phyloP scores from a whole-genome alignment of 139 green algal genomes.

The Gonium pectorale region DNA sequence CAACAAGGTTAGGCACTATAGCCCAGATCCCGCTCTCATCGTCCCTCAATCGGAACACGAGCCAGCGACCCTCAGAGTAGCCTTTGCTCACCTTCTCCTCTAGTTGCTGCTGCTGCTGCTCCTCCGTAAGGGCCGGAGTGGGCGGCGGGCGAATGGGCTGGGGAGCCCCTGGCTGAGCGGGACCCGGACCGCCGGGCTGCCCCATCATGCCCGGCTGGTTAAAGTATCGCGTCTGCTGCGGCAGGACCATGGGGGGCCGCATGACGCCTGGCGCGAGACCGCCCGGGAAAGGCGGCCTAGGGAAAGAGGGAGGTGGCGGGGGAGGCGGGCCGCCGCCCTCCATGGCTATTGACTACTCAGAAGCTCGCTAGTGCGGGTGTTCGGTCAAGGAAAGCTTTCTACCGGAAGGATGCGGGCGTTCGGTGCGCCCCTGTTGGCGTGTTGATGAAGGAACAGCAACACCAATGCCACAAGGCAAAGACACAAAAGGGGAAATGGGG shows the following conservation, averaged over 20 bases:
- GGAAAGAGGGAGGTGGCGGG: slow-evolving; percentile 19
- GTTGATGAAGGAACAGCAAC: too few species aligned
- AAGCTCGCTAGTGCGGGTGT: too few species aligned
- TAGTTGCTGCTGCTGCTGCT: slow-evolving; percentile 47
- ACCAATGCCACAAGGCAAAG: too few species aligned
- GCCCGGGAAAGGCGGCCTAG: not conserved
- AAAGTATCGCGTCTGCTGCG: slow-evolving; percentile 33
- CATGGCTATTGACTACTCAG: too few species aligned
- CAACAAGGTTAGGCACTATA: too few species aligned
- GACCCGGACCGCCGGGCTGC: not conserved
- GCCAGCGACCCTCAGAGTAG: too few species aligned
- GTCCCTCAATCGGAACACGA: too few species aligned
- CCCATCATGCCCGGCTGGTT: slow-evolving; percentile 26
- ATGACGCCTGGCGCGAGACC: not conserved
- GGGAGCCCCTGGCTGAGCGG: not conserved
- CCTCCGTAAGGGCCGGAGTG: slow-evolving; percentile 3
- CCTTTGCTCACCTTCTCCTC: slow-evolving; percentile 62
- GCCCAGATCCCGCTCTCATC: too few species aligned
- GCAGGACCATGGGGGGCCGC: not conserved
- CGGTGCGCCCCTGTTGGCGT: too few species aligned
- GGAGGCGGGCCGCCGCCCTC: slow-evolving; percentile 39
- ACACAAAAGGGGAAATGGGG: too few species aligned
- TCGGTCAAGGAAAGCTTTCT: not conserved
- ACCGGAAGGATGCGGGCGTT: too few species aligned
- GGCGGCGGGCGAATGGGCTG: slow-evolving; percentile 15